Percentiles rank a stretch among this genome's conserved stretches.
Evolutionary conservation across 495 filamentous ascomycete species (phyloP).

Genomic region (Talaromyces liani): DNA sequence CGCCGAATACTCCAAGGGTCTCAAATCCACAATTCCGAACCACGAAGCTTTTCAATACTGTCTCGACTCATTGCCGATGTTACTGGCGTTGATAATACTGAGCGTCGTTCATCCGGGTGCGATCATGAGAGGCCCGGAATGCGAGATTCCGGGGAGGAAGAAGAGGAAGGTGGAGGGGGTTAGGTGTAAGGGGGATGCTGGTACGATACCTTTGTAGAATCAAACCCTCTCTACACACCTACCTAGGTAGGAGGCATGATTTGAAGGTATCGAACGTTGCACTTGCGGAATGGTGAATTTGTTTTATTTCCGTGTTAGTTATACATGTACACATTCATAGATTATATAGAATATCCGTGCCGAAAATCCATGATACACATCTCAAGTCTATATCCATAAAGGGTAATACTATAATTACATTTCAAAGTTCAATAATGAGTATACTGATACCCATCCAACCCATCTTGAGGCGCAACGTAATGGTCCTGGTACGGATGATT

Average conservation of each 20-base stretch:
- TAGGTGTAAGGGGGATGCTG: not conserved
- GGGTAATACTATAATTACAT: not conserved
- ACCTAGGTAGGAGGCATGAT: not conserved
- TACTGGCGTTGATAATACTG: slow-evolving; percentile 38
- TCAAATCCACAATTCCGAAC: slow-evolving; percentile 28
- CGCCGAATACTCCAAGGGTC: slow-evolving; percentile 42
- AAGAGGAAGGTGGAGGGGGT: not conserved
- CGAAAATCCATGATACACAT: not conserved
- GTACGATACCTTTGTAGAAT: not conserved
- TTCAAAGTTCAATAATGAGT: not conserved
- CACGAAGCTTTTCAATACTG: slow-evolving; percentile 49
- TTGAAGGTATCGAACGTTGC: not conserved
- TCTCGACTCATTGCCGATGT: slow-evolving; percentile 54
- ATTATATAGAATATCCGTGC: not conserved
- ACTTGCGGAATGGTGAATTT: not conserved
- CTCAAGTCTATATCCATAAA: not conserved
- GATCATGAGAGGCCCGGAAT: slow-evolving; percentile 39
- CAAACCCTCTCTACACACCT: not conserved
- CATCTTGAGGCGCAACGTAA: slow-evolving; percentile 41
- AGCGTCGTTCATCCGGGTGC: slow-evolving; percentile 46
- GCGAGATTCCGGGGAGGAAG: slow-evolving; percentile 20
- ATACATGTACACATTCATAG: not conserved
- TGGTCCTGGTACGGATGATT: slow-evolving; percentile 69
- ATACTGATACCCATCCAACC: slow-evolving; percentile 19
- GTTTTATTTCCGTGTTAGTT: not conserved